Percentiles rank a stretch among this genome's conserved stretches.
These are phyloP conservation scores for Sparassis latifolia DNA, from an alignment of 1,284 basidiomycete genomes.

Conservation along the genomic window DNA sequence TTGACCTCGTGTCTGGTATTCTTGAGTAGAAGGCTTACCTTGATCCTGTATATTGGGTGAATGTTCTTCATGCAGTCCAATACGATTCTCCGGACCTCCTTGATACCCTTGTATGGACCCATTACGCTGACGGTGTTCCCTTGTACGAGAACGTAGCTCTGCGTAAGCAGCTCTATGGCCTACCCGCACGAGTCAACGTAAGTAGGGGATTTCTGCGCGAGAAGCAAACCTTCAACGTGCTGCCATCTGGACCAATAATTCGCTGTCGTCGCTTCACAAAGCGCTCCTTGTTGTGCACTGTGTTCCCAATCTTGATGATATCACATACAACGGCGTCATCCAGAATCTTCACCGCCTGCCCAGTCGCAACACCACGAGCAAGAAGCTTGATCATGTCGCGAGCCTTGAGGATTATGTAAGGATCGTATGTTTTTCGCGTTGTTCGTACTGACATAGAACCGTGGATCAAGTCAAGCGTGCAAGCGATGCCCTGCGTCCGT, in stretches of 20 bases:
- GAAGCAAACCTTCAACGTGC: constrained; percentile 81
- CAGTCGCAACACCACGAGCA: constrained; percentile 82
- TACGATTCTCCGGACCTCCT: constrained; percentile 93
- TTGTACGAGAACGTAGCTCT: constrained; percentile 97
- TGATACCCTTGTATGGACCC: constrained; percentile 93
- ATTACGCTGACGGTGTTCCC: constrained; percentile 98
- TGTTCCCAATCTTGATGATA: constrained; percentile 95
- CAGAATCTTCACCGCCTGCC: constrained; percentile 86
- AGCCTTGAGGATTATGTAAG: constrained; percentile 94
- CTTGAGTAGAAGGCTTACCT: constrained; percentile 41
- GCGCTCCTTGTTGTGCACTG: constrained; percentile 94
- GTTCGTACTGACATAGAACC: constrained; percentile 97
- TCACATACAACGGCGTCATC: constrained; percentile 92
- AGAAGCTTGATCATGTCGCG: constrained; percentile 95
- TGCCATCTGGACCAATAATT: constrained; percentile 95
- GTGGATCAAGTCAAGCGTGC: constrained; percentile 92
- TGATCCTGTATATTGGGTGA: constrained; percentile 99
- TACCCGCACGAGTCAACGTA: constrained; percentile 24
- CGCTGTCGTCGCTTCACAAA: constrained; percentile 96
- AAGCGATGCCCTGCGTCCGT: constrained; percentile 67
- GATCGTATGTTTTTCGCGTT: constrained; percentile 95
- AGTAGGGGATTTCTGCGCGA: not conserved
- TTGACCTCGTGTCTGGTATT: not conserved
- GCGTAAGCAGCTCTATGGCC: constrained; percentile 96
- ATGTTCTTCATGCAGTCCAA: constrained; percentile 99